These are phyloP conservation scores for Bretschneidera sinensis DNA, from an alignment of 345 rosid species.

Conservation along the genomic window DNA sequence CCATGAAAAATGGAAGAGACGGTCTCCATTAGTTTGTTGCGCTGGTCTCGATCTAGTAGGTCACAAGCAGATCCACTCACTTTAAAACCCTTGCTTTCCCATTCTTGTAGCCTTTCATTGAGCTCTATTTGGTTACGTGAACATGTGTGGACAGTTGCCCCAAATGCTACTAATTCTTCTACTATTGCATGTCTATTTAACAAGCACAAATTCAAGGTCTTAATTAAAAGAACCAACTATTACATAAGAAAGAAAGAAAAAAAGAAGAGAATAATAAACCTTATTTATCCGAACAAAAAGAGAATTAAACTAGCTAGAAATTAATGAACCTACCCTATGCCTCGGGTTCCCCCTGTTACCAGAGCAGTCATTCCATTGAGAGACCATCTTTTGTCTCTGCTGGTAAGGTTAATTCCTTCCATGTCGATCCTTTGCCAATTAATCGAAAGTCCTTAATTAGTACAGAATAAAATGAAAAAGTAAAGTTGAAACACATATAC, in stretches of 20 bases:
- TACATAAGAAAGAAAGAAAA: too few relatives aligned
- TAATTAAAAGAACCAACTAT: too few relatives aligned
- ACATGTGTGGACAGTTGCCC: constrained; percentile 51
- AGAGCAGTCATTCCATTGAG: constrained; percentile 56
- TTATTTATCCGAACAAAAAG: too few relatives aligned
- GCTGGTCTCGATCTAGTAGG: constrained; percentile 30
- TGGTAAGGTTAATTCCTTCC: constrained; percentile 18
- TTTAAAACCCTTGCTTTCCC: constrained; percentile 43
- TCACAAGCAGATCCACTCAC: constrained; percentile 64
- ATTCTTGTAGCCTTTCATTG: constrained; percentile 36
- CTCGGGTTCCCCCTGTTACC: constrained; percentile 65
- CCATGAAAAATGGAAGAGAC: constrained; percentile 46
- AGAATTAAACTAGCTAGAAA: too few relatives aligned
- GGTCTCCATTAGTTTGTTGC: constrained; percentile 39
- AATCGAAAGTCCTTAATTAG: too few relatives aligned
- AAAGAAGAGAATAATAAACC: constrained; percentile 14
- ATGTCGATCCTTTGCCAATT: too few relatives aligned
- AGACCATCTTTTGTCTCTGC: constrained; percentile 49
- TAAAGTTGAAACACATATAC: too few relatives aligned
- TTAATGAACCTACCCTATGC: constrained; percentile 57
- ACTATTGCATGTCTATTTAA: constrained; percentile 51
- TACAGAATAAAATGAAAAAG: too few relatives aligned
- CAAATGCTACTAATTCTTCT: constrained; percentile 55
- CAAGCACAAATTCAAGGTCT: too few relatives aligned
- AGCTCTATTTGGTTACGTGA: constrained; percentile 49